Evolutionary conservation across 2,329 filamentous ascomycete species (phyloP), one percentile per base, ranked within the genome.

Genomic region (Amylocarpus encephaloides): DNA sequence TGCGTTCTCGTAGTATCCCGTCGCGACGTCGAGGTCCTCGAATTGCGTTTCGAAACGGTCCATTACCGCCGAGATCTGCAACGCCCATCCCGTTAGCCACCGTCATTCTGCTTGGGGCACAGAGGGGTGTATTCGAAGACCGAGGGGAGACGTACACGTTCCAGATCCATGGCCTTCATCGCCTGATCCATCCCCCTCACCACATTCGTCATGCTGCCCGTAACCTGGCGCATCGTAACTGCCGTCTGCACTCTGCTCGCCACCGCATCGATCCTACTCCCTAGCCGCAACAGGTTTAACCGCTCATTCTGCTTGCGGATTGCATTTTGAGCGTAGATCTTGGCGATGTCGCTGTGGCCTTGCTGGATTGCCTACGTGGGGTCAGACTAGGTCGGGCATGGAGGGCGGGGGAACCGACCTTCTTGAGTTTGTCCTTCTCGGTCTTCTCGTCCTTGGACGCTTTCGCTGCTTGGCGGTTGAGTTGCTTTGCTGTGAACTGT

Each of bases 1-100:
- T 52, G 88, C 87, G 64, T 91, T 89, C 68, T 92, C 88, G 70
- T 93, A 93, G 73, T 66, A 65, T 7, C 63, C 62, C 2, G 68
- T 71, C 41, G 72, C 71, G 39, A 75, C 72, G 59, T 76, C 72
- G 1, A 75, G 63, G 54, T 76, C 72, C 56, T 75, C 73, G 57
- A 74, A 75, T 55, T 74, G 71, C 12, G 75, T 75, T 64, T 83
- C 80, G 62, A 84, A 83, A 47, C 76, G 76, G 60, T 83, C 80
- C 80, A 84, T 84, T 40, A 83, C 78, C 41, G 77, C 74, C 11
- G 79, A 80, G 49, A 84, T 83, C 78, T 80, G 56, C 16, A 26
- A 22, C 10, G 13, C 13, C 5, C 22, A 43, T 39, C 6, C 13
- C 35, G 47, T 51, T 19, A 52, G 46, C 15, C 39, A 12, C 19